These are phyloP conservation scores for Coniochaeta sp. DNA, from an alignment of 2,329 filamentous ascomycete genomes.

Conservation along the genomic window DNA sequence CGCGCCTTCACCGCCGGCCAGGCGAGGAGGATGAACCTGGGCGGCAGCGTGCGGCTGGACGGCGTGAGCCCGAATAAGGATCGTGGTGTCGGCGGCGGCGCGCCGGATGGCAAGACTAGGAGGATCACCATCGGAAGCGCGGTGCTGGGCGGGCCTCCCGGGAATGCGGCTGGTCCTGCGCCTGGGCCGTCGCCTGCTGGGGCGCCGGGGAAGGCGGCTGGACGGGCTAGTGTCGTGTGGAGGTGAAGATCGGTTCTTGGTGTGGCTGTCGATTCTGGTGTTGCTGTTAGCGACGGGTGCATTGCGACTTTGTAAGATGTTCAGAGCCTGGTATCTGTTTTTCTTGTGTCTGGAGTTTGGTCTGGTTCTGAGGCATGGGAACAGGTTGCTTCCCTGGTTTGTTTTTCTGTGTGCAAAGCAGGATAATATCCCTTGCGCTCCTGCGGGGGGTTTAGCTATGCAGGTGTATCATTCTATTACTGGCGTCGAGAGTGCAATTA, in stretches of 20 bases:
- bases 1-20: conserved; percentile 43
- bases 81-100: not conserved
- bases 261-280: not conserved
- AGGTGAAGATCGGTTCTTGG: not conserved
- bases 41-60: conserved; percentile 27
- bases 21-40: conserved; percentile 49
- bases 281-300: not conserved
- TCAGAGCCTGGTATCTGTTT: not conserved
- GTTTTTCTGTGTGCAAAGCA: not conserved
- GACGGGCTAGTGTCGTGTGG: not conserved
- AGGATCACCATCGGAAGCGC: conserved; percentile 35
- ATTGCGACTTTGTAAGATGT: not conserved
- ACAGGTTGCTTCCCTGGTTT: not conserved
- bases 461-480: not conserved
- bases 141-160: conserved; percentile 12
- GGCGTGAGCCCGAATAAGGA: conserved; percentile 15
- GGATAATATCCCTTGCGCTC: too few species aligned
- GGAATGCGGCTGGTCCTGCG: not conserved
- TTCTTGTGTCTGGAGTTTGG: not conserved
- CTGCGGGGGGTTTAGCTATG: not conserved
- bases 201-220: not conserved
- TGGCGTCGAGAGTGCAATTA: not conserved
- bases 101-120: conserved; percentile 20
- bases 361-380: not conserved
- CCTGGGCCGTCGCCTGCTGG: not conserved